Conservation (phyloP, 1,284 basidiomycete genomes). For the Ceratobasidium papillatum region DNA sequence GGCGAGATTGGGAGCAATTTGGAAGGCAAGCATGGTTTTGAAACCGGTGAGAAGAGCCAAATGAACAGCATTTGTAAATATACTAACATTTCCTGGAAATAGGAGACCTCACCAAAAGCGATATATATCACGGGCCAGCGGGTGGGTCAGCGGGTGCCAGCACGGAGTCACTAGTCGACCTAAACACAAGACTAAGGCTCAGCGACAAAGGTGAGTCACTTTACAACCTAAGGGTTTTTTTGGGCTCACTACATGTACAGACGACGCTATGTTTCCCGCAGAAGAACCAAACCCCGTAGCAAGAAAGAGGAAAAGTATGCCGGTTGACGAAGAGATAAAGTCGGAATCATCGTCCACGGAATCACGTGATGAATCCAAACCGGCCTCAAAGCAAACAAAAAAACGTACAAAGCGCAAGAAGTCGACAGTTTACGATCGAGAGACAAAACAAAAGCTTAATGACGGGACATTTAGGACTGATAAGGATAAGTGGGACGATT, state of each 20-base stretch:
- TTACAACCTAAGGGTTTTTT: not conserved
- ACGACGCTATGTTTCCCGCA: too few relatives aligned
- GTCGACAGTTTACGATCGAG: not conserved
- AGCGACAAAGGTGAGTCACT: not conserved
- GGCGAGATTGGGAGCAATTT: not conserved
- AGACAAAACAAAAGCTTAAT: not conserved
- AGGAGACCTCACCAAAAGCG: too few relatives aligned
- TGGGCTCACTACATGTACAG: not conserved
- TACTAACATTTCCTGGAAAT: too few relatives aligned
- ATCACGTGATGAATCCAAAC: not conserved
- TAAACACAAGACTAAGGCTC: not conserved
- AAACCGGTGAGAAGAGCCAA: not conserved
- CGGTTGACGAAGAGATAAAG: not conserved
- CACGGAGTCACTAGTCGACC: not conserved
- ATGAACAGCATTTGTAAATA: too few relatives aligned
- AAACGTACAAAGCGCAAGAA: not conserved
- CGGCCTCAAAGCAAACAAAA: not conserved
- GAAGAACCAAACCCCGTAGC: too few relatives aligned
- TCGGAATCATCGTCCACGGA: too few relatives aligned
- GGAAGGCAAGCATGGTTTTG: not conserved
- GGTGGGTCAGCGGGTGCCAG: not conserved
- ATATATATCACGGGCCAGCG: too few relatives aligned
- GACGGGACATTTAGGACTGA: not conserved
- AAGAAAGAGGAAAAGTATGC: too few relatives aligned
- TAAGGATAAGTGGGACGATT: not conserved